phyloP scores from a whole-genome alignment of 345 rosid species.

The Melastoma malabathricum region DNA sequence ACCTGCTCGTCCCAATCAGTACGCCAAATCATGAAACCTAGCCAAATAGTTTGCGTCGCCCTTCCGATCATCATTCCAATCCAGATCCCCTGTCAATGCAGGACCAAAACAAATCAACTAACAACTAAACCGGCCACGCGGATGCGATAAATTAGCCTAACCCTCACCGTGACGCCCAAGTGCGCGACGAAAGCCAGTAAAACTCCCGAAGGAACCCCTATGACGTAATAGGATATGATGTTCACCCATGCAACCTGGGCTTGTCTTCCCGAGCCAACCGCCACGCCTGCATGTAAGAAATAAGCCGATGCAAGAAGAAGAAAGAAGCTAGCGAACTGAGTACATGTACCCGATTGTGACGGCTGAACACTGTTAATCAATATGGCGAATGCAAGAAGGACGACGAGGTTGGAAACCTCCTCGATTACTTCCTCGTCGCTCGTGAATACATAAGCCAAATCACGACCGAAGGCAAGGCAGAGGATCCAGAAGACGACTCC shows the following conservation, averaged over 20 bases:
- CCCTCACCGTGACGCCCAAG: not conserved
- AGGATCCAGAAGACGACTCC: slow-evolving; percentile 36
- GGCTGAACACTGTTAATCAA: slow-evolving; percentile 55
- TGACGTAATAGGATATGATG: no score
- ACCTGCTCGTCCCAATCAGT: slow-evolving; percentile 51
- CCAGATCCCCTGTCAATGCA: slow-evolving; percentile 38
- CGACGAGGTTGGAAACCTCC: slow-evolving; percentile 30
- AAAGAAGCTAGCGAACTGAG: not conserved
- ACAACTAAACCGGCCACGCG: not conserved
- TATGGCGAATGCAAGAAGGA: slow-evolving; percentile 45
- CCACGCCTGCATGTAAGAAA: no score
- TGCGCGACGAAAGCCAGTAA: no score
- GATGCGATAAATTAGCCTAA: not conserved
- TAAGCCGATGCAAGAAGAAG: not conserved
- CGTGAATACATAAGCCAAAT: slow-evolving; percentile 33
- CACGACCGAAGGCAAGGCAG: slow-evolving; percentile 26
- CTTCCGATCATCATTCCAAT: slow-evolving; percentile 41
- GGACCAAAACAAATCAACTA: not conserved
- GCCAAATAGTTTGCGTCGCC: slow-evolving; percentile 16
- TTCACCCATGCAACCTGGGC: no score
- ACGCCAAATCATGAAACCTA: slow-evolving; percentile 28
- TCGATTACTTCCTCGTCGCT: slow-evolving; percentile 25
- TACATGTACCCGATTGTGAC: slow-evolving; percentile 29
- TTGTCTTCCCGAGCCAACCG: no score
- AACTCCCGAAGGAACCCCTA: no score